Evolutionary conservation across 768 basidiomycete species (phyloP), one percentile per base, ranked within the genome.

Genomic region (Antrodiella citrinella): DNA sequence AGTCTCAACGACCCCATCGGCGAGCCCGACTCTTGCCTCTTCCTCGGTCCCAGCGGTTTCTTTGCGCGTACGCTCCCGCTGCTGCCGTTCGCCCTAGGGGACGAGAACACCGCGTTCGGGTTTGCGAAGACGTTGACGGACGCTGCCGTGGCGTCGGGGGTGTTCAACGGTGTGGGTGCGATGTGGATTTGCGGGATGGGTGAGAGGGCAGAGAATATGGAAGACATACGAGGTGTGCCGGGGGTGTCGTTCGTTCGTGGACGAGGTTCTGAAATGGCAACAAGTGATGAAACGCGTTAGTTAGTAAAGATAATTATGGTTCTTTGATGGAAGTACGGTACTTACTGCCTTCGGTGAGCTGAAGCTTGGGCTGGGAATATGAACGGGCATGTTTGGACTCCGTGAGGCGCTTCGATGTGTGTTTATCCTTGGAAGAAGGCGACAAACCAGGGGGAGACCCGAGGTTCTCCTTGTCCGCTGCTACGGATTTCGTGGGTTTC

Each of bases 301-400:
- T 10, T 10, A 38, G 35, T 38, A 10, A 18, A 9, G 41, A 43
- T 18, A 43, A 22, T 18, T 19, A 7, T 19, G 41, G 21, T 43
- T 18, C 7, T n/a, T 9, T 43, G 21, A 22, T 43, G 41, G 15
- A 18, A 9, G 41, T n/a, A 43, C 41, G 18, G 7, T 5, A 19
- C 4, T 39, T 20, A 35, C 30, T 4, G 40, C 65, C 58, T 10
- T 55, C 54, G 9, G 39, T 21, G 1, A 48, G 26, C 10, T 51
- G 49, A 21, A 69, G 50, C 56, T 63, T 70, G 2, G 70, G 67
- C 48, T 72, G 70, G 2, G 70, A 72, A 45, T 49, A 56, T 3
- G 69, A 66, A 19, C 67, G 61, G 22, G 62, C 45, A 26, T 63
- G 57, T 19, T 38, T 24, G 9, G 13, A 40, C 39, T 24, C 35